Base-by-base conservation (phyloP, 495 filamentous ascomycete genomes). In the Aspergillus conjunctus region DNA sequence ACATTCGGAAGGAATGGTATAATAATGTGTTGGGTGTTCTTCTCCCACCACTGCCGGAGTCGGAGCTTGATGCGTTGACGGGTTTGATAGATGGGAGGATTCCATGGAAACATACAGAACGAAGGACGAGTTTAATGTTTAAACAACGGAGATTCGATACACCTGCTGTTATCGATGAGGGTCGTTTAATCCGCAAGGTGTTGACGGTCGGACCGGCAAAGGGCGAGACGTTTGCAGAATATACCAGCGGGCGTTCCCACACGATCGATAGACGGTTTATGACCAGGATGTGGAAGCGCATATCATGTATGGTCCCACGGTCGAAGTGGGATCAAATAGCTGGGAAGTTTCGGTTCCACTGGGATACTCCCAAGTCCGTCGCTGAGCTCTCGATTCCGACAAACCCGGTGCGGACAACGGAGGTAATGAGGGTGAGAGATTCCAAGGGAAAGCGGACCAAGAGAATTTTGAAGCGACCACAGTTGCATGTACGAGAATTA, bases 1-100 rank as follows among this genome's bases (percentile, higher is more conserved):
- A 88, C 54, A 85, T 88, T 51, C 73, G 82, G 10, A 80, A 74
- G 54, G 78, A 77, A 56, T 87, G 84, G 78, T 93, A 89, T 74
- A 78, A 74, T 0, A 37, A 62, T 0, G 71, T 84, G 43, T 75
- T 90, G 18, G 68, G 76, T 0, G 79, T 78, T 46, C 65, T 91
- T 5, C 70, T 89, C n/a, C 90, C 92, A 7, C 94, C 94, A 2
- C 63, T 97, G 1, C 86, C 89, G 0, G 61, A 76, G 21, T 61
- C 75, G 15, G 91, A 94, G 59, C 90, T 89, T 77, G 72, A 82
- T 26, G 65, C 79, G 33, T 72, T 98, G 10, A 71, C 80, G 12
- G 80, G 77, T 17, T 64, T 96, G 11, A 78, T 85, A 0, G 64
- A 73, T 11, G 92, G 89, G 1, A 69, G 44, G 53, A 53, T 64